These are phyloP conservation scores for Hygrophorus pudorinus DNA, from an alignment of 768 basidiomycete species.

Conservation along the genomic window DNA sequence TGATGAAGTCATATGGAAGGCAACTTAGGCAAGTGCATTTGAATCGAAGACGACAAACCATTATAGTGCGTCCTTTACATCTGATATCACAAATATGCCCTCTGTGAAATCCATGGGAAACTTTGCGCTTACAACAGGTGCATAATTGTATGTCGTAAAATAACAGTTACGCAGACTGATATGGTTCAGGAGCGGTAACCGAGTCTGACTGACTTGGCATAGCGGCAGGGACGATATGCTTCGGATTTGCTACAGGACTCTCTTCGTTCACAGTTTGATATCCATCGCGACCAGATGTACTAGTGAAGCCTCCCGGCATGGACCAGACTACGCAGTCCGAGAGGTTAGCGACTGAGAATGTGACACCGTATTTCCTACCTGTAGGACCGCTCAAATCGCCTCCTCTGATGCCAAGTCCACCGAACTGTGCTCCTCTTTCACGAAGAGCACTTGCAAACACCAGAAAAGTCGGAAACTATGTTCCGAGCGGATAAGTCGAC, in stretches of 20 bases:
- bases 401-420: slow-evolving; percentile 36
- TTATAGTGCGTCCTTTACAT: too few relatives aligned
- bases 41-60: too few relatives aligned
- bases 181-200: slow-evolving; percentile 28
- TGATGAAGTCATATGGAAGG: too few relatives aligned
- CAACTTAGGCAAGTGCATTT: too few relatives aligned
- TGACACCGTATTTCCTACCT: slow-evolving; percentile 24
- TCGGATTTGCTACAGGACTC: slow-evolving; percentile 13
- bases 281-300: slow-evolving; percentile 44
- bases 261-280: slow-evolving; percentile 59
- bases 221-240: background rate
- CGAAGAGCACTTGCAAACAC: slow-evolving; percentile 42
- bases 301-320: slow-evolving; percentile 68
- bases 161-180: slow-evolving; percentile 30
- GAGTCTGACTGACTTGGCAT: background rate
- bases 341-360: background rate
- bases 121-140: too few relatives aligned
- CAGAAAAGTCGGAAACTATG: slow-evolving; percentile 50
- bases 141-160: background rate
- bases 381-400: slow-evolving; percentile 46
- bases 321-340: slow-evolving; percentile 47
- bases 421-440: slow-evolving; percentile 47
- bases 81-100: slow-evolving; percentile 1
- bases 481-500: background rate
- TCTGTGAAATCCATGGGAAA: background rate